These are phyloP conservation scores for Colletotrichum eleusines DNA, from an alignment of 2,329 filamentous ascomycete genomes.

Conservation along the genomic window DNA sequence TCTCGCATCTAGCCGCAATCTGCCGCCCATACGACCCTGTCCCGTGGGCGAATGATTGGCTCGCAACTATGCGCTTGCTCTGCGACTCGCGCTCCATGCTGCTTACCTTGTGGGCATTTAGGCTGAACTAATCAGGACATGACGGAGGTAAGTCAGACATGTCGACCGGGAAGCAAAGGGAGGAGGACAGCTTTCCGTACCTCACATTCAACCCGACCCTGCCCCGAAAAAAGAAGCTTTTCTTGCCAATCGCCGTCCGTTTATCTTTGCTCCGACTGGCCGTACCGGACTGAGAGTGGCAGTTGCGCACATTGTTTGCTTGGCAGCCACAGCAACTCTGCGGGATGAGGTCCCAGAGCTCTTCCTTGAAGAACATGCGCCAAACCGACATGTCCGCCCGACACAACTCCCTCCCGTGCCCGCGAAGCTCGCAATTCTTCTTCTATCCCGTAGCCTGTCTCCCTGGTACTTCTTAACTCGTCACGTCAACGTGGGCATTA, in stretches of 20 bases:
- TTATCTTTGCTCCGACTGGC: not conserved
- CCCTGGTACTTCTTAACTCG: not conserved
- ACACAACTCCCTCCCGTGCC: not conserved
- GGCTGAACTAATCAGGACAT: not conserved
- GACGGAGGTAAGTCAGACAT: not conserved
- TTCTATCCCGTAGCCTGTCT: not conserved
- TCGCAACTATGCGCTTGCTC: not conserved
- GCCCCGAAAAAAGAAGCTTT: conserved; percentile 3
- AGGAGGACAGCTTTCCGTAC: not conserved
- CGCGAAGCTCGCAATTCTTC: not conserved
- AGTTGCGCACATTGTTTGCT: not conserved
- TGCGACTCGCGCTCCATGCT: not conserved
- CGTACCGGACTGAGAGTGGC: not conserved
- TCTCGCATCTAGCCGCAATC: not conserved
- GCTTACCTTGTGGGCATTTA: not conserved
- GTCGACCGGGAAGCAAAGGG: not conserved
- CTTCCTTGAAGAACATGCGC: not conserved
- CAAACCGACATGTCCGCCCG: not conserved
- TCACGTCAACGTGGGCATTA: not conserved
- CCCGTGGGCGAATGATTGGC: conserved; percentile 23
- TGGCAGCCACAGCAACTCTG: not conserved
- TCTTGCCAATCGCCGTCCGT: not conserved
- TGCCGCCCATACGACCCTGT: not conserved
- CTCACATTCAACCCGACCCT: conserved; percentile 4
- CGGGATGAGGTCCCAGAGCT: not conserved